Conservation (phyloP, 2,329 filamentous ascomycete genomes). For the Elsinoe australis region DNA sequence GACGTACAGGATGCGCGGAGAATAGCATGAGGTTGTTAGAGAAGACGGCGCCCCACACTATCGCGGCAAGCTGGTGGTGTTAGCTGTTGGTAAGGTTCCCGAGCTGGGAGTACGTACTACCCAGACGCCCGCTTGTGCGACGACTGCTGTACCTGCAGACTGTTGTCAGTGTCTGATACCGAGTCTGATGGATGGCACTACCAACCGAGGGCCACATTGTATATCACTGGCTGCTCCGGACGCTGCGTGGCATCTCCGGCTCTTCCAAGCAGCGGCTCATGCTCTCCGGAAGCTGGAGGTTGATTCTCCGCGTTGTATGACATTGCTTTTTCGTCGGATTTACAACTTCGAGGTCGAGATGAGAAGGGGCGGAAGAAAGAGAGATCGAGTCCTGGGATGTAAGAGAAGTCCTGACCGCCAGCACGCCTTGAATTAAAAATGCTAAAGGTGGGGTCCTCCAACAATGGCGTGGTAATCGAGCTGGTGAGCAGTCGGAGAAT, state of each 20-base stretch:
- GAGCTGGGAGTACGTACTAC: constrained; percentile 43
- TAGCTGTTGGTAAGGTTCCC: constrained; percentile 15
- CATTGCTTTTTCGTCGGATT: constrained; percentile 46
- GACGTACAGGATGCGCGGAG: constrained; percentile 75
- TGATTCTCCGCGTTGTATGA: constrained; percentile 44
- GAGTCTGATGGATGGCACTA: not conserved
- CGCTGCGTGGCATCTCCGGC: constrained; percentile 67
- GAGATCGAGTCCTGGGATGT: not conserved
- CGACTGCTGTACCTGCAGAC: constrained; percentile 62
- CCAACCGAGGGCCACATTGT: constrained; percentile 67
- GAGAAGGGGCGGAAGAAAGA: not conserved
- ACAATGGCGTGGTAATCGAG: constrained; percentile 1
- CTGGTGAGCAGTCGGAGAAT: not conserved
- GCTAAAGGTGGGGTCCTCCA: constrained; percentile 12
- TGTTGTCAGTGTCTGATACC: constrained; percentile 18
- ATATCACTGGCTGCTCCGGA: constrained; percentile 54
- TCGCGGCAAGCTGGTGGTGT: constrained; percentile 51
- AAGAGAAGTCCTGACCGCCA: constrained; percentile 4
- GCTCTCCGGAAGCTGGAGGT: constrained; percentile 43
- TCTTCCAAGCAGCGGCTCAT: constrained; percentile 63
- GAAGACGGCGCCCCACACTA: constrained; percentile 73
- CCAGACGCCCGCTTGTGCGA: constrained; percentile 72
- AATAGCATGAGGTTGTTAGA: constrained; percentile 67
- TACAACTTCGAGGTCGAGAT: not conserved
- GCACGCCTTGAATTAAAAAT: not conserved